Percentiles rank a stretch among this genome's conserved stretches.
phyloP scores from a whole-genome alignment of 1,284 basidiomycete genomes.

The Tylopilus sp. region DNA sequence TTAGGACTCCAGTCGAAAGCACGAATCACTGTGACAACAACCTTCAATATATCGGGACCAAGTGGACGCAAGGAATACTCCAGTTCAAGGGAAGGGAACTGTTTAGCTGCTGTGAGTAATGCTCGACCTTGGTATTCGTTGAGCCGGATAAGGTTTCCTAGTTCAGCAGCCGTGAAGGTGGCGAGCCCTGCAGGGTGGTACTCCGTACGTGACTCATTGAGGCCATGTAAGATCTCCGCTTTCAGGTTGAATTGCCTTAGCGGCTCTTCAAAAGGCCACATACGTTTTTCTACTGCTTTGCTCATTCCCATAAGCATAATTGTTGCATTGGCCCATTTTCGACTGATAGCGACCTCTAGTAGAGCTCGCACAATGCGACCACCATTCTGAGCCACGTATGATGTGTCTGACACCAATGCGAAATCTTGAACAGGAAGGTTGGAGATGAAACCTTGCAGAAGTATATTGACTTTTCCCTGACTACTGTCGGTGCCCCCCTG shows the following conservation, averaged over 20 bases:
- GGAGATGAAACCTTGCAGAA: conserved; percentile 92
- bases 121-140: conserved; percentile 85
- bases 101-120: conserved; percentile 76
- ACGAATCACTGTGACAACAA: conserved; percentile 63
- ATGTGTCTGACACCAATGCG: conserved; percentile 93
- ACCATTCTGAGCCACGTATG: conserved; percentile 91
- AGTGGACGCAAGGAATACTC: conserved; percentile 75
- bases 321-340: conserved; percentile 85
- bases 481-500: conserved; percentile 76
- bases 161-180: conserved; percentile 65
- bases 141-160: conserved; percentile 83
- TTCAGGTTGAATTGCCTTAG: conserved; percentile 79
- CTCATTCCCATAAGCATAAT: conserved; percentile 86
- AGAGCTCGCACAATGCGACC: conserved; percentile 92
- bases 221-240: conserved; percentile 75
- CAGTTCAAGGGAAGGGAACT: conserved; percentile 80
- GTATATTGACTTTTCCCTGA: conserved; percentile 87
- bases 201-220: conserved; percentile 84
- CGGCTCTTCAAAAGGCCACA: conserved; percentile 97
- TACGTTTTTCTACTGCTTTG: conserved; percentile 88
- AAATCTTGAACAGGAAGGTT: conserved; percentile 85
- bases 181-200: conserved; percentile 77
- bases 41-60: conserved; percentile 79
- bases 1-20: conserved; percentile 85
- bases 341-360: conserved; percentile 90